Base-by-base conservation (phyloP, 2,329 filamentous ascomycete species). In the Aspergillus bombycis region DNA sequence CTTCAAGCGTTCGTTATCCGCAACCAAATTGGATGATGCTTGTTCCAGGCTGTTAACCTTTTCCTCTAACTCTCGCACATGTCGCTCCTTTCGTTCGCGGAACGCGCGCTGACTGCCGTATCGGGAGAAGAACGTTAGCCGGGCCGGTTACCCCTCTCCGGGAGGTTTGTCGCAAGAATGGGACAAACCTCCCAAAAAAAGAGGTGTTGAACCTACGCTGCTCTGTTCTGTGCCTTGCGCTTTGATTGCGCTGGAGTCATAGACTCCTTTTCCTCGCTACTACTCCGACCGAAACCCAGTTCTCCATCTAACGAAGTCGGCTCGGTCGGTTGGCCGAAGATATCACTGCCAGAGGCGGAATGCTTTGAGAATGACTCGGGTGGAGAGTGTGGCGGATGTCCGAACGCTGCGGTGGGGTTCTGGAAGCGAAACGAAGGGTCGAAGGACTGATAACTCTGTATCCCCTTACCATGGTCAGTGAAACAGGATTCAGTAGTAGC, bases 31-130 rank as follows among this genome's bases (percentile, higher is more conserved):
- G 61, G 89, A 86, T 58, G 92, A 91, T 57, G 89, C 88, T 64
- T 89, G 88, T 75, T 96, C 91, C 36, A 97, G 87, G 56, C 83
- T 85, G 57, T 87, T 89, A 32, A 98, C 88, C 76, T 96, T 95
- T 62, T 88, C 87, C 79, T 98, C 94, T 28, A 98, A 89, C 65
- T 98, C 93, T 77, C 94, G 94, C 66, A 98, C 93, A 74, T 96
- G 94, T 62, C 89, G 90, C 77, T 98, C 94, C 79, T 98, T 98
- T 70, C 94, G 90, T 79, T 98, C 94, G 65, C 94, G 92, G 78
- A 98, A 98, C 36, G 95, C 94, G 71, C 94, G 90, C 84, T 98
- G 95, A 55, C 94, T 97, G 63, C 62, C 58, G 1, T 23, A 12
- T 8, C 7, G 32, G 45, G 23, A 46, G 9, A 26, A 36, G 21